These are phyloP conservation scores for Brettanomyces bruxellensis DNA, from an alignment of 805 yeast species.

Conservation along the genomic window DNA sequence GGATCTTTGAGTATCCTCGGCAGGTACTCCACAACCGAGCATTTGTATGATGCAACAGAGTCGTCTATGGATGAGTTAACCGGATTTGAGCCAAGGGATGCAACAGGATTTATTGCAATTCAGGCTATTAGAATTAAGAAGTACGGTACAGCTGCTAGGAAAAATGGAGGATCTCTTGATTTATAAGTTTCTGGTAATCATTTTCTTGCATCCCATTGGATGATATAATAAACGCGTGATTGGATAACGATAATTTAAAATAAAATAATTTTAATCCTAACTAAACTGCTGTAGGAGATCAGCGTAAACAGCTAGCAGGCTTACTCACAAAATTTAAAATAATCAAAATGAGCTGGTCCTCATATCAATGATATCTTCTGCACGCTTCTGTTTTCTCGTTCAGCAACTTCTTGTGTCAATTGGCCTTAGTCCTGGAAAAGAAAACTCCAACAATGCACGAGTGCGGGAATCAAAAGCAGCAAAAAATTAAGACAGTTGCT, in stretches of 20 bases:
- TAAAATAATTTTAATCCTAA: neutral
- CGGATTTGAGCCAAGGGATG: conserved; percentile 95
- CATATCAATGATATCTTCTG: too few relatives aligned
- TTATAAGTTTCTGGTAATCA: conserved; percentile 23
- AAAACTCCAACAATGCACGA: too few relatives aligned
- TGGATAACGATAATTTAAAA: neutral
- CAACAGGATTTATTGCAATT: conserved; percentile 94
- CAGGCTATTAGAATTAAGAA: conserved; percentile 98
- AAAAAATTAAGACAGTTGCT: conserved; percentile 5
- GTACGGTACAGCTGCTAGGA: conserved; percentile 92
- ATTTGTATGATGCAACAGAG: conserved; percentile 94
- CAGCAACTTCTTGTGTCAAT: too few relatives aligned
- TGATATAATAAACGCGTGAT: neutral
- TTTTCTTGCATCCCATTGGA: neutral
- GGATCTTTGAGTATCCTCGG: conserved; percentile 81
- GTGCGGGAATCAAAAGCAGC: neutral
- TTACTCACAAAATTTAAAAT: too few relatives aligned
- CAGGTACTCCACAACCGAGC: conserved; percentile 92
- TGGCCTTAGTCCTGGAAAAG: too few relatives aligned
- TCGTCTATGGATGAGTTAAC: conserved; percentile 99
- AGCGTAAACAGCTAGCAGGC: too few relatives aligned
- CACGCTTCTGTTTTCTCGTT: too few relatives aligned
- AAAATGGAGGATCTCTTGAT: conserved; percentile 48
- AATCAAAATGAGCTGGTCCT: too few relatives aligned
- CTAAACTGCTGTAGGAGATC: too few relatives aligned